Percentiles rank a stretch among this genome's conserved stretches.
phyloP scores from a whole-genome alignment of 768 basidiomycete genomes.

The Suillus subaureus region DNA sequence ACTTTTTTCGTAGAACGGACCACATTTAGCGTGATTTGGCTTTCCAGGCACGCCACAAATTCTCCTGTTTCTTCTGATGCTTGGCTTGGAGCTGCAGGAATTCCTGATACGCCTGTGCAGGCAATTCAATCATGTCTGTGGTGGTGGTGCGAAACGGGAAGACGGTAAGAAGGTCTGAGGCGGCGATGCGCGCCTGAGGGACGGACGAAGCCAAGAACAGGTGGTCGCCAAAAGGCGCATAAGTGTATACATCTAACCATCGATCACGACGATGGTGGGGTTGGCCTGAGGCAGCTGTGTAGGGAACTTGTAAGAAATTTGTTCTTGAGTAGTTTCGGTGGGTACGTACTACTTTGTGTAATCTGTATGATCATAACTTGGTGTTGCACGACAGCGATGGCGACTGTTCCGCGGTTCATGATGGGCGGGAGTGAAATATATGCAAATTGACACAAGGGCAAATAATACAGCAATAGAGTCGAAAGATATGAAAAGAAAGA shows the following conservation, averaged over 20 bases:
- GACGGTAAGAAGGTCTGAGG: slow-evolving; percentile 59
- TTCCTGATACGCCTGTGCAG: slow-evolving; percentile 57
- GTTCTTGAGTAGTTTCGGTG: background rate
- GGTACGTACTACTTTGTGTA: slow-evolving; percentile 49
- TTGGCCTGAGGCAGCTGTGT: slow-evolving; percentile 42
- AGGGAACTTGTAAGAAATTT: slow-evolving; percentile 12
- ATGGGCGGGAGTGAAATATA: slow-evolving; percentile 18
- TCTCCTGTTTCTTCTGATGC: slow-evolving; percentile 58
- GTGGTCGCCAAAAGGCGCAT: slow-evolving; percentile 62
- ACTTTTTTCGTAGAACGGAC: background rate
- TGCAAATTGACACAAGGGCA: slow-evolving; percentile 19
- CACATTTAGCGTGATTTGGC: slow-evolving; percentile 25
- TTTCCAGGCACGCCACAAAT: slow-evolving; percentile 56
- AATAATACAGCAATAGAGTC: slow-evolving; percentile 22
- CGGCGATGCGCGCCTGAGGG: slow-evolving; percentile 63
- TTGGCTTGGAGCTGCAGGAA: slow-evolving; percentile 56
- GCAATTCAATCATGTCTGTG: slow-evolving; percentile 66
- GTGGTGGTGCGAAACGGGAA: slow-evolving; percentile 45
- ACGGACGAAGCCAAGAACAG: slow-evolving; percentile 64
- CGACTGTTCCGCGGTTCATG: slow-evolving; percentile 61
- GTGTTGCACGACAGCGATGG: slow-evolving; percentile 68
- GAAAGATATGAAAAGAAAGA: slow-evolving; percentile 8
- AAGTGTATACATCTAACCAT: slow-evolving; percentile 69
- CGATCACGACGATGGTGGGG: slow-evolving; percentile 56
- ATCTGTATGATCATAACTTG: slow-evolving; percentile 59